Conservation (phyloP, 441 rosid species). For the Populus hybrid region DNA sequence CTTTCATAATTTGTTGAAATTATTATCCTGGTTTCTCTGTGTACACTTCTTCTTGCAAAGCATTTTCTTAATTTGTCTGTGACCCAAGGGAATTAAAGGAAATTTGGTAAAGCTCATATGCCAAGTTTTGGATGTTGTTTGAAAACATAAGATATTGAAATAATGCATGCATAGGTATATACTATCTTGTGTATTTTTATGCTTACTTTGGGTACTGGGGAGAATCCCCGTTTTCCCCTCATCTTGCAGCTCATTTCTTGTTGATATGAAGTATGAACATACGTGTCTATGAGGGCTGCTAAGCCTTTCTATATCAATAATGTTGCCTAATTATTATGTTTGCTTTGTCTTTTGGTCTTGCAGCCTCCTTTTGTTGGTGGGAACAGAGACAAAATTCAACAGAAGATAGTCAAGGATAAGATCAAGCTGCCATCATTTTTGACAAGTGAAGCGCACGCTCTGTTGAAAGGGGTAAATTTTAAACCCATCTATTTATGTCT, state of each 20-base stretch:
- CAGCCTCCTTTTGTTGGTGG: constrained; percentile 36
- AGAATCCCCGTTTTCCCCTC: not conserved
- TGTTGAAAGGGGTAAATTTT: constrained; percentile 59
- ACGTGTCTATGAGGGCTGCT: not conserved
- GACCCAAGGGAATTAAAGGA: not conserved
- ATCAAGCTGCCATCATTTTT: constrained; percentile 63
- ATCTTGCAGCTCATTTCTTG: not conserved
- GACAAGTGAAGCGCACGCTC: constrained; percentile 63
- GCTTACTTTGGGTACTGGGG: not conserved
- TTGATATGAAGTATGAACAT: not conserved
- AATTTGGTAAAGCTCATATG: not conserved
- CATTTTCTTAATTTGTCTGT: not conserved
- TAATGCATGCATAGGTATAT: not conserved
- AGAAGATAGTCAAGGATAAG: constrained; percentile 67
- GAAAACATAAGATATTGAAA: not conserved
- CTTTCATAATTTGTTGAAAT: not conserved
- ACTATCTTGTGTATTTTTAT: not conserved
- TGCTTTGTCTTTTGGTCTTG: not conserved
- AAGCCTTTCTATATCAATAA: not conserved
- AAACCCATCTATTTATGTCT: not conserved
- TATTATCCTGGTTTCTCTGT: not conserved
- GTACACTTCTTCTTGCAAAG: not conserved
- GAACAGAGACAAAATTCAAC: constrained; percentile 45
- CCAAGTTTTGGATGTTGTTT: not conserved
- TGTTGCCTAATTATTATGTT: not conserved